Conservation (phyloP, 139 green algal genomes). For the Chlamydomonas schloesseri region DNA sequence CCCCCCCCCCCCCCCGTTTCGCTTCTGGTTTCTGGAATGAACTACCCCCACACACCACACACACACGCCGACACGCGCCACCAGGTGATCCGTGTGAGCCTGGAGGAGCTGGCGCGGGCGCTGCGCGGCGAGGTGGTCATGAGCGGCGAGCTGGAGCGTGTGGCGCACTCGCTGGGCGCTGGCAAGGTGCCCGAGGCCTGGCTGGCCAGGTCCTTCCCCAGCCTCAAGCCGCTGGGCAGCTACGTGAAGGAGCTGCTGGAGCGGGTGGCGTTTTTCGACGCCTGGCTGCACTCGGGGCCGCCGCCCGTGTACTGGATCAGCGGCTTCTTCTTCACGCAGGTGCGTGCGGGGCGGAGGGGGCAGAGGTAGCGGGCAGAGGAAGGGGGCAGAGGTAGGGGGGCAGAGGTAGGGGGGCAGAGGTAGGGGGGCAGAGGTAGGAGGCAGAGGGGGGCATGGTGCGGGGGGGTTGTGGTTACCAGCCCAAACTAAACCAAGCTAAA, state of each 20-base stretch:
- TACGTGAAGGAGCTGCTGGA: conserved; percentile 83
- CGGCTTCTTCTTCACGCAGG: conserved; percentile 90
- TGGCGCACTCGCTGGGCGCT: conserved; percentile 56
- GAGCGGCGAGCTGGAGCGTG: conserved; percentile 75
- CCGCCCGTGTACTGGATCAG: conserved; percentile 80
- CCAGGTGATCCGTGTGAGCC: conserved; percentile 64
- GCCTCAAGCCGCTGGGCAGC: conserved; percentile 76
- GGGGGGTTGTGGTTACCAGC: background rate
- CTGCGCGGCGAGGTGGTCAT: conserved; percentile 70
- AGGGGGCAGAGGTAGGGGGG: background rate
- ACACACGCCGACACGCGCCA: no score
- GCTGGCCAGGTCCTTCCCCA: conserved; percentile 78
- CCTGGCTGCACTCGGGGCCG: conserved; percentile 73
- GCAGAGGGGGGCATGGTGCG: no score
- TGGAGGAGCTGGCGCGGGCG: conserved; percentile 69
- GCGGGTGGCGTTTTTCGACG: conserved; percentile 67
- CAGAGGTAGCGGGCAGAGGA: background rate
- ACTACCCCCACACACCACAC: background rate
- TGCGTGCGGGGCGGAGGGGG: background rate
- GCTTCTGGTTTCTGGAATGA: no score
- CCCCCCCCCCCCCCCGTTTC: no score
- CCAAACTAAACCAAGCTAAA: no score
- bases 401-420: no score
- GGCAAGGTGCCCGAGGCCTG: conserved; percentile 82
- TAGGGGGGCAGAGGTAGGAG: no score